Evolutionary conservation across 768 basidiomycete species (phyloP).

Genomic region (Coprinopsis cinerea): DNA sequence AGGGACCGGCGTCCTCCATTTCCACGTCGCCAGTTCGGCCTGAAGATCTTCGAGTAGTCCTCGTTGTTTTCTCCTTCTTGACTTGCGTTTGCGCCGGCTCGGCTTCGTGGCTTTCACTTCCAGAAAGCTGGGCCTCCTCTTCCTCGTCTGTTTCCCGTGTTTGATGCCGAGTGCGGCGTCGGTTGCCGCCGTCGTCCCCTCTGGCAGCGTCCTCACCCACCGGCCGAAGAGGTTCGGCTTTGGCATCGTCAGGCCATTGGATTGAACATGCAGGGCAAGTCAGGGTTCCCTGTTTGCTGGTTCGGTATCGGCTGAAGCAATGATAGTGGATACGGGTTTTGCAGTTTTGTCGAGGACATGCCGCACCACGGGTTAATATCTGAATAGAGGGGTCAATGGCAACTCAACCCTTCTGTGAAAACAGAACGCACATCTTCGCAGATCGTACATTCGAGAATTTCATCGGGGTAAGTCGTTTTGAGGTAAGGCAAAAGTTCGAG

Average conservation of each 20-base stretch:
- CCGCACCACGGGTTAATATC: slow-evolving; percentile 65
- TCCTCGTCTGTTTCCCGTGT: slow-evolving; percentile 33
- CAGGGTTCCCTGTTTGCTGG: slow-evolving; percentile 17
- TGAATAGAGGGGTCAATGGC: slow-evolving; percentile 20
- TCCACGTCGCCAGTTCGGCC: slow-evolving; percentile 32
- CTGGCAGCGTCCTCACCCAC: slow-evolving; percentile 67
- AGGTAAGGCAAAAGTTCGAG: slow-evolving; percentile 73
- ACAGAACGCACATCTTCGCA: slow-evolving; percentile 55
- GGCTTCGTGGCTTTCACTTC: slow-evolving; percentile 30
- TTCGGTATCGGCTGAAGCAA: slow-evolving; percentile 50
- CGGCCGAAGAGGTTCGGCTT: slow-evolving; percentile 37
- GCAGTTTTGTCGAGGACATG: slow-evolving; percentile 59
- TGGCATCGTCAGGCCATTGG: slow-evolving; percentile 54
- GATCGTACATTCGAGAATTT: slow-evolving; percentile 64
- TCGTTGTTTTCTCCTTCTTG: slow-evolving; percentile 23
- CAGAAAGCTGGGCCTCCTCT: no score
- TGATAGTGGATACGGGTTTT: slow-evolving; percentile 56
- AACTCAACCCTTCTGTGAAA: background rate
- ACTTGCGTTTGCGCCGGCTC: slow-evolving; percentile 29
- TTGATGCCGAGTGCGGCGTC: slow-evolving; percentile 5
- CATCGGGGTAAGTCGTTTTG: slow-evolving; percentile 64
- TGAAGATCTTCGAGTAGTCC: slow-evolving; percentile 20
- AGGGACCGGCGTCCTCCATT: slow-evolving; percentile 28
- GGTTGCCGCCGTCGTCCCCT: slow-evolving; percentile 48
- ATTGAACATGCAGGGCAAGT: slow-evolving; percentile 52